Evolutionary conservation across 192 early-diverging fungal genomes (phyloP), one percentile per base, ranked within the genome.

Genomic region (Paraglomus occultum): DNA sequence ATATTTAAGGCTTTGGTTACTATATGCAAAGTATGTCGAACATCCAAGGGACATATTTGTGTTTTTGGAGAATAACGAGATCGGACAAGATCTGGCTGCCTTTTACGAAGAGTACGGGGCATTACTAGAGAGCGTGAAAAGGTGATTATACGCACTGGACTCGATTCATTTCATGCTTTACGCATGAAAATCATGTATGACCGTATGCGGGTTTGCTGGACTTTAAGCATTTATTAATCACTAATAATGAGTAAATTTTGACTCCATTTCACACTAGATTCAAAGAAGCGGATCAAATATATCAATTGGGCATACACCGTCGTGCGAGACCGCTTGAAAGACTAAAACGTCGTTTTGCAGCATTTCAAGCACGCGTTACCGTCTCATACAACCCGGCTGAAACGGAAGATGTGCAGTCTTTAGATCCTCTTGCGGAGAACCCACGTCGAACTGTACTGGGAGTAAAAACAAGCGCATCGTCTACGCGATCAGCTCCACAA

Each of bases 71-170:
- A 64, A 78, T 18, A 92, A 94, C 61, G 75, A 78, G 12, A 94
- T 96, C 60, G 94, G 92, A 0, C 64, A 74, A 14, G 76, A 80
- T 44, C 72, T 86, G 23, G 80, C 91, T 0, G 50, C 84, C n/a
- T 87, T 81, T 48, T 96, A 95, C 66, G 86, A 90, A 61, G 91
- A 93, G 62, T 92, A 93, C 66, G 90, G 88, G 0, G 74, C 71
- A 10, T 69, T 82, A 5, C 61, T 92, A 49, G 91, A 94, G 72
- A 46, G 66, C 0, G 45, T 49, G 8, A 74, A 78, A 10, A 82
- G 80, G 71, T 76, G 61, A 15, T 71, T 46, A 6, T n/a, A 4
- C 15, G 1, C 17, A n/a, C 43, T 77, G n/a, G 1, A 63, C 18
- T 23, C 54, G 11, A 17, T 22, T 57, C 9, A 57, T 57, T 6